A percentile compares a stretch with the other conserved stretches of the same genome.
Evolutionary conservation across 2,329 filamentous ascomycete genomes (phyloP).

Genomic region (Botrytis fragariae): DNA sequence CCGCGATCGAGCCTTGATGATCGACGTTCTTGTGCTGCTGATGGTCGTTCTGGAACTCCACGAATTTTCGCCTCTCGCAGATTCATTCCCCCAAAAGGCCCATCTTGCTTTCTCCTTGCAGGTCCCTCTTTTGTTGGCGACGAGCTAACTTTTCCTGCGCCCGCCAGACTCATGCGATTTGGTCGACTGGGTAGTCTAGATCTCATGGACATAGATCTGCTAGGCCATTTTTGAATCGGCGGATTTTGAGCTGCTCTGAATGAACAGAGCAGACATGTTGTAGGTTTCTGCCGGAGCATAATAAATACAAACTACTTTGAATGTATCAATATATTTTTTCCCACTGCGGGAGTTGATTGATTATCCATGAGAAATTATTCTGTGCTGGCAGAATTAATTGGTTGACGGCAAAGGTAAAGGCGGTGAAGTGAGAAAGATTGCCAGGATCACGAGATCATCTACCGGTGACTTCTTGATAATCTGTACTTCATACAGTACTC

Average conservation of each 20-base stretch:
- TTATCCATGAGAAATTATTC: slow-evolving; percentile 9
- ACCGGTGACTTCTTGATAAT: background rate
- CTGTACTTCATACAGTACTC: background rate
- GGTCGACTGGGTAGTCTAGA: slow-evolving; percentile 25
- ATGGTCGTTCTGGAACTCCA: slow-evolving; percentile 41
- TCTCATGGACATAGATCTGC: slow-evolving; percentile 28
- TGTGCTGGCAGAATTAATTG: background rate
- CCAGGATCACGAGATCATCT: background rate
- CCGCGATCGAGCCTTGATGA: slow-evolving; percentile 21
- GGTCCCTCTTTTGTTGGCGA: slow-evolving; percentile 31
- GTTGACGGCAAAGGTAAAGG: background rate
- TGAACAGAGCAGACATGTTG: slow-evolving; percentile 48
- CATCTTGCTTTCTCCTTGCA: slow-evolving; percentile 44
- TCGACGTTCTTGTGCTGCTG: slow-evolving; percentile 25
- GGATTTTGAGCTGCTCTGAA: slow-evolving; percentile 57
- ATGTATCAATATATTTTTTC: background rate
- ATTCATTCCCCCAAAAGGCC: slow-evolving; percentile 61
- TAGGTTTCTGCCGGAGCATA: slow-evolving; percentile 34
- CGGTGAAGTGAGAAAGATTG: background rate
- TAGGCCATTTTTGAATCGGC: slow-evolving; percentile 25
- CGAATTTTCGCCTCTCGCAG: slow-evolving; percentile 47
- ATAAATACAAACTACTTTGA: background rate
- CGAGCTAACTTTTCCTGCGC: slow-evolving; percentile 28
- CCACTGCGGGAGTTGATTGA: background rate
- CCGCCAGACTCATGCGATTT: slow-evolving; percentile 33